A percentile compares a stretch with the other conserved stretches of the same genome.
Conservation (phyloP, 768 basidiomycete species). For the Xerocomus brunneocitrinus region DNA sequence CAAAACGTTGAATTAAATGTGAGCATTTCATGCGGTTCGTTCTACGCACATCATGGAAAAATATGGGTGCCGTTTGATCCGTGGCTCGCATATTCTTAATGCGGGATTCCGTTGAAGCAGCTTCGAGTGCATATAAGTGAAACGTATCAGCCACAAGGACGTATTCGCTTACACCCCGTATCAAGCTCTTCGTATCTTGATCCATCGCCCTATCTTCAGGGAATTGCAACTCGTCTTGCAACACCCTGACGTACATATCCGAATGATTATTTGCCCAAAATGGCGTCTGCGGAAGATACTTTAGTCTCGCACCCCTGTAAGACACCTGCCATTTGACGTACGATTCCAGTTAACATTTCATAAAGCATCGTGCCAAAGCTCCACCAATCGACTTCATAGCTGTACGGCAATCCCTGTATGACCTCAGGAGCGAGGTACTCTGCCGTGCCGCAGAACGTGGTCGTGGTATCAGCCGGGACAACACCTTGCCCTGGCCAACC, state of each 20-base stretch:
- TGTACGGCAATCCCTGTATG: conserved; percentile 84
- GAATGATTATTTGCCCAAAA: conserved; percentile 92
- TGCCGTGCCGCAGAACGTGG: conserved; percentile 93
- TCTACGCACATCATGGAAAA: conserved; percentile 83
- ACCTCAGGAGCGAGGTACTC: conserved; percentile 97
- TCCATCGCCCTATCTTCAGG: conserved; percentile 91
- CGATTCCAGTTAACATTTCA: conserved; percentile 95
- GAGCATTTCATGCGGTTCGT: conserved; percentile 1
- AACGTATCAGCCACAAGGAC: neutral
- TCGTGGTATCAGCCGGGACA: conserved; percentile 61
- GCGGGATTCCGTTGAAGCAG: conserved; percentile 90
- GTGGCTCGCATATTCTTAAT: conserved; percentile 86
- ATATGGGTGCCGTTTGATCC: conserved; percentile 92
- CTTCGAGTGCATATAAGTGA: conserved; percentile 36
- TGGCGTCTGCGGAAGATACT: conserved; percentile 56
- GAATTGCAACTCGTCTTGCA: conserved; percentile 87
- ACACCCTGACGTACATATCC: conserved; percentile 90
- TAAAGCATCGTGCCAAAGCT: conserved; percentile 96
- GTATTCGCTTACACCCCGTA: conserved; percentile 72
- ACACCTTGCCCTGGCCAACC: conserved; percentile 56
- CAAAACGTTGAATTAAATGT: conserved; percentile 13
- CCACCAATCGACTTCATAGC: conserved; percentile 98
- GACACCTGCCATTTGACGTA: conserved; percentile 33
- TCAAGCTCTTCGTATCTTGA: conserved; percentile 90
- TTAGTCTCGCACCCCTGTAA: conserved; percentile 15